These are phyloP conservation scores for Penicillium longicatenatum DNA, from an alignment of 495 filamentous ascomycete species.

Conservation along the genomic window DNA sequence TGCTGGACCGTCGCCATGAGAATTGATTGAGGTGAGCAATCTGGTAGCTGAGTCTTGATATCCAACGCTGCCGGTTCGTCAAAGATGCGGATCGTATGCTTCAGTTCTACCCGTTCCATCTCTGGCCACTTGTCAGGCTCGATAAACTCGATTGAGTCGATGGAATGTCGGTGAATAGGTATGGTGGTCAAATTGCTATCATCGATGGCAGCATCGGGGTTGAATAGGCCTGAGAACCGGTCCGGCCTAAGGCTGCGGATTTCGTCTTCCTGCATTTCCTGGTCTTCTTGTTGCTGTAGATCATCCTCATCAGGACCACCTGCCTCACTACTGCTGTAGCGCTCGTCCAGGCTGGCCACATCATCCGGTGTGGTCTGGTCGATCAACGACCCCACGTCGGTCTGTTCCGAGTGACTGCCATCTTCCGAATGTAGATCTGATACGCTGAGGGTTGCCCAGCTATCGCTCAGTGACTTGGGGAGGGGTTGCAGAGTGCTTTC, in stretches of 20 bases:
- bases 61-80: constrained; percentile 52
- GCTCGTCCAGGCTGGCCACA: constrained; percentile 49
- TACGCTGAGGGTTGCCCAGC: constrained; percentile 50
- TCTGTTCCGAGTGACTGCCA: constrained; percentile 47
- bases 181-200: constrained; percentile 48
- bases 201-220: constrained; percentile 38
- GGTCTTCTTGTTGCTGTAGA: constrained; percentile 15
- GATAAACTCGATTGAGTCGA: constrained; percentile 60
- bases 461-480: constrained; percentile 43
- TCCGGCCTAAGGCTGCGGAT: constrained; percentile 38
- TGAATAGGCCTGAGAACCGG: constrained; percentile 45
- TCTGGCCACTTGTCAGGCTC: constrained; percentile 56
- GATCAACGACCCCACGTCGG: constrained; percentile 48
- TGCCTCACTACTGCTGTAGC: constrained; percentile 38
- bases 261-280: constrained; percentile 19
- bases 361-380: constrained; percentile 48
- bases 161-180: constrained; percentile 34
- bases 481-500: constrained; percentile 24
- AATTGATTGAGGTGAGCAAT: constrained; percentile 29
- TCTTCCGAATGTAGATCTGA: constrained; percentile 50
- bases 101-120: constrained; percentile 58
- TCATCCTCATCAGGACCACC: constrained; percentile 5
- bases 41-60: constrained; percentile 43
- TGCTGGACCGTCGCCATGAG: constrained; percentile 64
- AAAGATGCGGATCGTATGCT: constrained; percentile 63